A percentile compares a stretch with the other conserved stretches of the same genome.
Conservation (phyloP, 345 rosid species). For the Brassica nigra region DNA sequence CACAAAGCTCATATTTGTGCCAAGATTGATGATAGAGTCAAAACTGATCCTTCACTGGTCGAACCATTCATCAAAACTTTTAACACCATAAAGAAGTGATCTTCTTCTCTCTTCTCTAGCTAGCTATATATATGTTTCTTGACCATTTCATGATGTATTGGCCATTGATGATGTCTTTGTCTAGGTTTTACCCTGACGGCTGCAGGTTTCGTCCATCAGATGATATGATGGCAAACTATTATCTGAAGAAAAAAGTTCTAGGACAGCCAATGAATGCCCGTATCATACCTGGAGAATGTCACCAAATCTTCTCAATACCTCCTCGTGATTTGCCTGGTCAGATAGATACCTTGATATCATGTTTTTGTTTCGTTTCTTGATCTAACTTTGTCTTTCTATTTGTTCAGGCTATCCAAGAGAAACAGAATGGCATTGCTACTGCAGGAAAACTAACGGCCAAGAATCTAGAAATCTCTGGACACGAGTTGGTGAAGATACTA, state of each 20-base stretch:
- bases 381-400: background rate
- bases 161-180: background rate
- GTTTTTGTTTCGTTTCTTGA: background rate
- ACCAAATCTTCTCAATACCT: background rate
- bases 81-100: background rate
- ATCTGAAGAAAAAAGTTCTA: background rate
- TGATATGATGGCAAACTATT: background rate
- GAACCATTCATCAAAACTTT: background rate
- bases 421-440: background rate
- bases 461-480: background rate
- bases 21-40: background rate
- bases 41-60: background rate
- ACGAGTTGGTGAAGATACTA: background rate
- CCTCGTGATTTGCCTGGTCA: background rate
- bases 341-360: background rate
- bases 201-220: background rate
- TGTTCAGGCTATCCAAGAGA: background rate
- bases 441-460: background rate
- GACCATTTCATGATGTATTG: background rate
- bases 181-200: background rate
- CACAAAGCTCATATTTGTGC: background rate
- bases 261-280: background rate
- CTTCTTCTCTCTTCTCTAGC: background rate
- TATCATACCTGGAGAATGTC: background rate
- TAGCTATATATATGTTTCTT: background rate